These are phyloP conservation scores for Dictyostelium capitatum DNA, from an alignment of 78 protist genomes.

Conservation along the genomic window DNA sequence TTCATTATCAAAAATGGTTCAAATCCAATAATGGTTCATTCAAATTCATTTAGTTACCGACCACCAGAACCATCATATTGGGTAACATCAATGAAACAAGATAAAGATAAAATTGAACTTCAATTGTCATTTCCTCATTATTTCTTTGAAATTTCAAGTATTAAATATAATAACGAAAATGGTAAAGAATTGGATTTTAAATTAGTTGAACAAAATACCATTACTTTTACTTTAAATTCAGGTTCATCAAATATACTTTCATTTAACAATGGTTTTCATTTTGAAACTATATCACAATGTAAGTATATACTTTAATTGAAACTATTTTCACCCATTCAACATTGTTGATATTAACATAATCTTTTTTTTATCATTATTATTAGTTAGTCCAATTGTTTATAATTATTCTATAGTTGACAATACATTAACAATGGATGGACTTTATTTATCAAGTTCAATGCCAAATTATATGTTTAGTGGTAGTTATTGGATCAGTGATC, in stretches of 20 bases:
- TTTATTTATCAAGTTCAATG: background rate
- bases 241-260: background rate
- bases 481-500: background rate
- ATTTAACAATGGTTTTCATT: background rate
- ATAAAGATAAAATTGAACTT: background rate
- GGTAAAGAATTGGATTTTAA: background rate
- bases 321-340: too few relatives aligned
- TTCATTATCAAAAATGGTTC: background rate
- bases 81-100: background rate
- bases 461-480: background rate
- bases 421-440: background rate
- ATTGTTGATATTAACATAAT: too few relatives aligned
- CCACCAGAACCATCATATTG: background rate
- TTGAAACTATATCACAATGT: background rate
- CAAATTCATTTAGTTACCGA: conserved; percentile 7
- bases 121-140: background rate
- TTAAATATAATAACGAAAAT: background rate
- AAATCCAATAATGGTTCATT: background rate
- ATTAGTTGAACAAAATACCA: background rate
- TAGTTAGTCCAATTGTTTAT: background rate
- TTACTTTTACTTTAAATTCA: background rate
- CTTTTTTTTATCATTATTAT: too few relatives aligned
- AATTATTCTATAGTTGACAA: background rate
- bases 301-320: too few relatives aligned
- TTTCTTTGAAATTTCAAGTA: background rate